phyloP scores from a whole-genome alignment of 225 moss, liverwort and hornwort species.

The Sphagnum tenellum region DNA sequence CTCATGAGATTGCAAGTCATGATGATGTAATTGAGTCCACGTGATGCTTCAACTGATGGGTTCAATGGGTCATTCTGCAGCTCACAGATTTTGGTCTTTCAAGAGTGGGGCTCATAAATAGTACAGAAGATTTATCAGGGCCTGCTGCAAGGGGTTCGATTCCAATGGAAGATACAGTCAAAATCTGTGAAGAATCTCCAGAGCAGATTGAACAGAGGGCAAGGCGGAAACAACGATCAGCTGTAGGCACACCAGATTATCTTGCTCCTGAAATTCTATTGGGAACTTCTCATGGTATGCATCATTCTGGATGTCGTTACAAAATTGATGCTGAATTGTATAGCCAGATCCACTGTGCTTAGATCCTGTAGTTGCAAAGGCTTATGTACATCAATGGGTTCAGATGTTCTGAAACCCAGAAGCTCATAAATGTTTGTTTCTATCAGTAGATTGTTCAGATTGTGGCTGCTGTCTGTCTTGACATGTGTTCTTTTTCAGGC shows the following conservation, averaged over 20 bases:
- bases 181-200: conserved; percentile 45
- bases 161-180: conserved; percentile 63
- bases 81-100: conserved; percentile 99
- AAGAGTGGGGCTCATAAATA: conserved; percentile 99
- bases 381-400: no score
- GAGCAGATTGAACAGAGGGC: conserved; percentile 80
- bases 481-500: conserved; percentile 28
- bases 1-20: no score
- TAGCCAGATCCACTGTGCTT: no score
- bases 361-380: no score
- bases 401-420: no score
- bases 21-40: no score
- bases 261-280: conserved; percentile 98
- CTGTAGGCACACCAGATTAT: conserved; percentile 98
- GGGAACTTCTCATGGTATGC: conserved; percentile 89
- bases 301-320: no score
- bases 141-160: conserved; percentile 65
- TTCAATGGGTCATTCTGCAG: conserved; percentile 20
- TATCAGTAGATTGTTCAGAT: no score
- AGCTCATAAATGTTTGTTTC: no score
- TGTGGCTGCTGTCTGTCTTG: no score
- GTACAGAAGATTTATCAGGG: conserved; percentile 97
- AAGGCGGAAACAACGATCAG: conserved; percentile 91
- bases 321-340: no score
- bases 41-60: no score